Base-by-base conservation (phyloP, 495 filamentous ascomycete genomes). In the Aspergillus nanangensis region DNA sequence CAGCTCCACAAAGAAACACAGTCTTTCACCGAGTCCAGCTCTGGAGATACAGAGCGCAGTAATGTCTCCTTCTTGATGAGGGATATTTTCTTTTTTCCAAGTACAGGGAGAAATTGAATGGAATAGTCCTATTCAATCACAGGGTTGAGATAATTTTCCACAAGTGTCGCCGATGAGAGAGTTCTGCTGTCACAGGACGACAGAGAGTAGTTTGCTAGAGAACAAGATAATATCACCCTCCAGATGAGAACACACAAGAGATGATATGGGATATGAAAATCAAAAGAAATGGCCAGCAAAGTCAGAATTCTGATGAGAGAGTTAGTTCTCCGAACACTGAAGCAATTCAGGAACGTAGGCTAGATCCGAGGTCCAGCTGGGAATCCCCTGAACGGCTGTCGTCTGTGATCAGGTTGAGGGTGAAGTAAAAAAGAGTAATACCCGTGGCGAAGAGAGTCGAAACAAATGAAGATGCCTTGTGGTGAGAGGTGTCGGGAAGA, bases 81-180 rank as follows among this genome's bases (percentile, higher is more conserved):
- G n/a, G n/a, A n/a, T n/a, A n/a, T 40, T 49, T 47, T 25, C 17
- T 32, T 63, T 62, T 56, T 39, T 58, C 58, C 67, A 65, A 65
- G 63, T 67, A 60, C 71, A 71, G 61, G 61, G 46, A 56, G 20
- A 50, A 40, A 41, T 38, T n/a, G 49, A 38, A 52, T 40, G 52
- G 44, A 38, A 42, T 33, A 35, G 43, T 51, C 45, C 22, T 14
- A 23, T 13, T 22, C 29, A 37, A 45, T 35, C 37, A 41, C 48
- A 51, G 47, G 42, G 39, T 33, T 21, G 47, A 45, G 44, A 47
- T 33, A 31, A 38, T 36, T 22, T 25, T 37, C 53, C 56, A 62
- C 54, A 51, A 31, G 38, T 47, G 41, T 41, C 27, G 50, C 51
- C 44, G 38, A 36, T 34, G 43, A 38, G 32, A 23, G 7, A 20